Evolutionary conservation across 1,284 basidiomycete species (phyloP).

Genomic region (Ceratobasidium sp.): DNA sequence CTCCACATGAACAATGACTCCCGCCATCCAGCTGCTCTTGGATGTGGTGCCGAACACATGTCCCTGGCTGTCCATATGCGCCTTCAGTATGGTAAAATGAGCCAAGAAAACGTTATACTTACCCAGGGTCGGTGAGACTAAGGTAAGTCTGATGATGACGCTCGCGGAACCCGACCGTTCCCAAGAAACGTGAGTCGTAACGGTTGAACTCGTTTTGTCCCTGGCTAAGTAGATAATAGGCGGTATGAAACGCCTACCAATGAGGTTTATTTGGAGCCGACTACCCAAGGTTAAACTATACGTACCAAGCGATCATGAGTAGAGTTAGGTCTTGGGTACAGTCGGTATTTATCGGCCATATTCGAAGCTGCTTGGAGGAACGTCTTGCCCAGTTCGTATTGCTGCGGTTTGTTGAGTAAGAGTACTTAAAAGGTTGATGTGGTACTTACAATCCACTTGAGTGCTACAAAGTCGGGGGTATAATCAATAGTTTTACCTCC

Average conservation of each 20-base stretch:
- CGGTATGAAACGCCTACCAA: constrained; percentile 23
- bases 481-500: no score
- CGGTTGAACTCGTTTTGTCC: constrained; percentile 14
- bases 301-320: constrained; percentile 20
- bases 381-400: neutral
- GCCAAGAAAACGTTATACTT: neutral
- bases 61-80: constrained; percentile 1
- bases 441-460: neutral
- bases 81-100: neutral
- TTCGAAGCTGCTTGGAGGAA: neutral
- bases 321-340: neutral
- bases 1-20: constrained; percentile 27
- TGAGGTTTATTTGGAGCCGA: neutral
- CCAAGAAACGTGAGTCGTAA: constrained; percentile 8
- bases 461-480: no score
- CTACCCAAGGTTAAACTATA: neutral
- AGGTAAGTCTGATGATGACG: constrained; percentile 17
- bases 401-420: neutral
- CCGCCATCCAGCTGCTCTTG: constrained; percentile 1
- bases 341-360: neutral
- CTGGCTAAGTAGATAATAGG: constrained; percentile 27
- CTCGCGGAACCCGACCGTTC: constrained; percentile 23
- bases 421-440: neutral
- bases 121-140: constrained; percentile 33
- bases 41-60: constrained; percentile 27